A percentile compares a stretch with the other conserved stretches of the same genome.
Conservation (phyloP, 129 eudicot species). For the Helianthus annuus region DNA sequence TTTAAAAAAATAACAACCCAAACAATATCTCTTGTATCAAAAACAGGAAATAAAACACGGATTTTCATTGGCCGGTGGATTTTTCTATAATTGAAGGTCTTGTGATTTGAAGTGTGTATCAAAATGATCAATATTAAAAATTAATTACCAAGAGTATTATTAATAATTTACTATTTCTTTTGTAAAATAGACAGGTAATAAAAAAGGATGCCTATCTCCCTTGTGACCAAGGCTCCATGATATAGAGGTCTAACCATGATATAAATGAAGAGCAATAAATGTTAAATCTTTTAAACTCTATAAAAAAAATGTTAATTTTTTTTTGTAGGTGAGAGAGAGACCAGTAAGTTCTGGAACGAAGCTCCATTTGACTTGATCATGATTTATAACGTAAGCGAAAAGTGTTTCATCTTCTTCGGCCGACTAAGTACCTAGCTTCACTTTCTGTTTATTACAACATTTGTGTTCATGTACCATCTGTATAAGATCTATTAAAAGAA, state of each 20-base stretch:
- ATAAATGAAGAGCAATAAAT: background rate
- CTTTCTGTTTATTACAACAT: conserved; percentile 22
- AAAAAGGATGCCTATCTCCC: background rate
- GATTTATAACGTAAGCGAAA: no score
- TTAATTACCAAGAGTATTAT: no score
- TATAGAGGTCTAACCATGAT: background rate
- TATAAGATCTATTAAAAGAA: background rate
- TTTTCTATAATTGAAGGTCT: no score
- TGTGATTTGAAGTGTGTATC: no score
- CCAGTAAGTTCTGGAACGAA: conserved; percentile 13
- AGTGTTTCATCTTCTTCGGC: conserved; percentile 25
- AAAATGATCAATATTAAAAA: no score
- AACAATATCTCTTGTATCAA: no score
- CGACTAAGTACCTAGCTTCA: conserved; percentile 19
- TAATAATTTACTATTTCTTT: background rate
- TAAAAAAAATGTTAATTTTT: no score
- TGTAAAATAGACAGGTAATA: background rate
- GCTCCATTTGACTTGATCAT: conserved; percentile 14
- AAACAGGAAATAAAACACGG: no score
- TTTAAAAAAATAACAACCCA: no score
- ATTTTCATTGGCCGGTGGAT: no score
- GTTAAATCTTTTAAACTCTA: no score
- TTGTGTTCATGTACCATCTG: conserved; percentile 26
- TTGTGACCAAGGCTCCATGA: no score
- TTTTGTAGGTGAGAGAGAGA: background rate